phyloP scores from a whole-genome alignment of 176 grass and related monocot species.

The Secale cereale region DNA sequence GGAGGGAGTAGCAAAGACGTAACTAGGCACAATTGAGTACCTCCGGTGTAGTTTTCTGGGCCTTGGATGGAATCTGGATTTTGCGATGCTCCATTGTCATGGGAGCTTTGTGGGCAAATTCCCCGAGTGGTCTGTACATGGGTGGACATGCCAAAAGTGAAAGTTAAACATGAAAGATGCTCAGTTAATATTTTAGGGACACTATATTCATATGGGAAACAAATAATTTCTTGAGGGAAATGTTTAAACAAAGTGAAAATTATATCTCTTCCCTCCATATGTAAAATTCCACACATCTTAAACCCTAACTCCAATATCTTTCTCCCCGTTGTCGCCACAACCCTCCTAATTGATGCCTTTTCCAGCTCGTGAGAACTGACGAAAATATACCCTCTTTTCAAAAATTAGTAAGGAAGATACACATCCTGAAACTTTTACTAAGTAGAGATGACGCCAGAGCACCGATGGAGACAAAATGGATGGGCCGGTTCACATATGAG shows the following conservation, averaged over 20 bases:
- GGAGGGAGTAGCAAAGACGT: background rate
- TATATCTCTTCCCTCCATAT: too few relatives aligned
- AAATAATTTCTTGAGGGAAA: too few relatives aligned
- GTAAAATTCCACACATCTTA: too few relatives aligned
- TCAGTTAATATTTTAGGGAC: background rate
- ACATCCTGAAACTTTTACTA: too few relatives aligned
- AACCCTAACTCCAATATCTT: too few relatives aligned
- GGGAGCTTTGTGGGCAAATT: background rate
- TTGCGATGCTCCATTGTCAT: background rate
- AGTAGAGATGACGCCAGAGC: background rate
- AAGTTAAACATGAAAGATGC: background rate
- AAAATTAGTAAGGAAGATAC: too few relatives aligned
- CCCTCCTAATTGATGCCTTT: too few relatives aligned
- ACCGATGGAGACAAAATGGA: background rate
- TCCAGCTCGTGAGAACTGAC: too few relatives aligned
- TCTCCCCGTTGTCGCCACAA: too few relatives aligned
- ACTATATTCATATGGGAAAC: background rate
- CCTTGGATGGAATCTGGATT: background rate
- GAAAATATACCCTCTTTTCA: too few relatives aligned
- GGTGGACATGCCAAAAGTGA: background rate
- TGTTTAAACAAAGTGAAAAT: too few relatives aligned
- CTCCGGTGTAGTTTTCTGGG: conserved; percentile 1
- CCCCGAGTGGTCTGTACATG: background rate
- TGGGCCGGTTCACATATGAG: background rate
- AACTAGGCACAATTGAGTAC: conserved; percentile 9